These are phyloP conservation scores for Mucor sp. DNA, from an alignment of 371 early-diverging fungal species.

Conservation along the genomic window DNA sequence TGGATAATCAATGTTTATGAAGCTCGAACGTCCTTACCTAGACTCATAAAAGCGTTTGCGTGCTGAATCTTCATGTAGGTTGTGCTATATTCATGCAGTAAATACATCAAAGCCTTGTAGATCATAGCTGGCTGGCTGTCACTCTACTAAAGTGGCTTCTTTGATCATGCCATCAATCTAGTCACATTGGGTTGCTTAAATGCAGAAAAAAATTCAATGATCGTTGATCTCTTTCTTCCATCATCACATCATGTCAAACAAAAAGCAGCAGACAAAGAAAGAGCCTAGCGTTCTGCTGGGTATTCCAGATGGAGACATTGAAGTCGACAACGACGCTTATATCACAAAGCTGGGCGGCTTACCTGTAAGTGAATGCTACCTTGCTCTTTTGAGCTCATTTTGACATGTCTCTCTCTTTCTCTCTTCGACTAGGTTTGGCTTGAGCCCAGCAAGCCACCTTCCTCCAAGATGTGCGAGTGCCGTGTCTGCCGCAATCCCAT, in stretches of 20 bases:
- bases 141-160: no score
- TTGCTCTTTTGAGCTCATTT: no score
- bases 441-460: constrained; percentile 24
- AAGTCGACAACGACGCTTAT: constrained; percentile 63
- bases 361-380: constrained; percentile 50
- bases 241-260: not conserved
- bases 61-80: no score
- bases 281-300: constrained; percentile 54
- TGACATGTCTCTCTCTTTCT: not conserved
- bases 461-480: constrained; percentile 26
- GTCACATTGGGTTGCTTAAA: not conserved
- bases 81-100: no score
- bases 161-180: no score
- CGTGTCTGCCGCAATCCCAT: constrained; percentile 54
- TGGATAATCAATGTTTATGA: no score
- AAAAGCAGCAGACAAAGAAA: constrained; percentile 24
- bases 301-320: constrained; percentile 65
- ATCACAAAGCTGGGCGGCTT: constrained; percentile 72
- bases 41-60: no score
- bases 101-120: no score
- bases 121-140: no score
- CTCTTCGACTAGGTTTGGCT: constrained; percentile 39
- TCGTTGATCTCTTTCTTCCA: not conserved
- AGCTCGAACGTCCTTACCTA: no score
- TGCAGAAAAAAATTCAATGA: not conserved